Conservation (phyloP, 2,329 filamentous ascomycete genomes). For the Colletotrichum acutatum region DNA sequence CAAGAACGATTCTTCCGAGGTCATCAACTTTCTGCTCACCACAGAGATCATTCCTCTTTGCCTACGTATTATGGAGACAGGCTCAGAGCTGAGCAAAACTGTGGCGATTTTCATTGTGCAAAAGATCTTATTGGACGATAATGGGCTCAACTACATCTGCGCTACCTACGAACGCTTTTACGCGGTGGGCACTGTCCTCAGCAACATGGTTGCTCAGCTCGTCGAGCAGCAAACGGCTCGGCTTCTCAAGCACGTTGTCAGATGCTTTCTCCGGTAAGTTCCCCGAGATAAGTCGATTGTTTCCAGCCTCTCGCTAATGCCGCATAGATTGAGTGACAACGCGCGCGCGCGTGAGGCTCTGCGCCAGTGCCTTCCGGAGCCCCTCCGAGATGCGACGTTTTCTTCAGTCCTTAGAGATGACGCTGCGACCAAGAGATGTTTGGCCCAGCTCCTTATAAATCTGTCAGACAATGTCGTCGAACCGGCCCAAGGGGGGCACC, state of each 20-base stretch:
- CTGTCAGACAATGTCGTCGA: constrained; percentile 87
- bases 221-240: constrained; percentile 98
- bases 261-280: constrained; percentile 93
- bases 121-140: constrained; percentile 97
- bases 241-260: constrained; percentile 95
- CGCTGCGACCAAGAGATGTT: constrained; percentile 95
- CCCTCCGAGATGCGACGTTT: constrained; percentile 98
- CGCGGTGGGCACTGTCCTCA: constrained; percentile 94
- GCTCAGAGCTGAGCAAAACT: constrained; percentile 97
- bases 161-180: constrained; percentile 99
- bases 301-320: background rate
- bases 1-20: constrained; percentile 98
- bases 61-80: constrained; percentile 98
- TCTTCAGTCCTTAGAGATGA: constrained; percentile 96
- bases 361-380: constrained; percentile 94
- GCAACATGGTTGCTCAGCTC: constrained; percentile 98
- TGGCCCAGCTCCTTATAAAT: constrained; percentile 97
- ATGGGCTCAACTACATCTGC: constrained; percentile 97
- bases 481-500: constrained; percentile 40
- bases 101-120: constrained; percentile 99
- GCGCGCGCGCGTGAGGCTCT: constrained; percentile 94
- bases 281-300: background rate
- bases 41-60: constrained; percentile 99
- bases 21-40: constrained; percentile 98
- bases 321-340: constrained; percentile 88